Percentiles rank a stretch among this genome's conserved stretches.
phyloP scores from a whole-genome alignment of 306 rosid species.

The Senna siamea region DNA sequence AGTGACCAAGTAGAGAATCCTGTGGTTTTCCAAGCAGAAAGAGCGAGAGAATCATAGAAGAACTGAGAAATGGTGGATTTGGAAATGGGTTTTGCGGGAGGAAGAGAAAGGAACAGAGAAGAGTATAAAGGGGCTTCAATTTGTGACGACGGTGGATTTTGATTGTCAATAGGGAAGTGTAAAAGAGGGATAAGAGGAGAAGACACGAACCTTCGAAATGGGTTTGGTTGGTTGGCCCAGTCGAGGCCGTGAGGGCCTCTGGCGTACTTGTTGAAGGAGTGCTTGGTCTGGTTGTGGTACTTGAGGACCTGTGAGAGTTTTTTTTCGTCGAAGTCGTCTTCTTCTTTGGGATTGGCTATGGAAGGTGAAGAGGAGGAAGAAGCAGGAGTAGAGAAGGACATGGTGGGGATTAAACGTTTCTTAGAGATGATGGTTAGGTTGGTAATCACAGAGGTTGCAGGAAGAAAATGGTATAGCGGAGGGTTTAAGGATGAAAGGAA shows the following conservation, averaged over 20 bases:
- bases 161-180: slow-evolving; percentile 50
- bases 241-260: slow-evolving; percentile 90
- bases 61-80: slow-evolving; percentile 71
- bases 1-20: slow-evolving; percentile 83
- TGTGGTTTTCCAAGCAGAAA: slow-evolving; percentile 85
- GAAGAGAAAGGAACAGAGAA: slow-evolving; percentile 68
- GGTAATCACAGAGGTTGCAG: slow-evolving; percentile 42
- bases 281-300: slow-evolving; percentile 85
- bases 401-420: slow-evolving; percentile 36
- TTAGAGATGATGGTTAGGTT: slow-evolving; percentile 3
- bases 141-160: neutral
- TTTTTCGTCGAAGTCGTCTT: slow-evolving; percentile 42
- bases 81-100: slow-evolving; percentile 73
- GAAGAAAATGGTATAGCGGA: slow-evolving; percentile 45
- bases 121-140: slow-evolving; percentile 56
- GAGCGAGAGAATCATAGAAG: slow-evolving; percentile 78
- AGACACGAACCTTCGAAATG: slow-evolving; percentile 76
- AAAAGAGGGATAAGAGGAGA: slow-evolving; percentile 75
- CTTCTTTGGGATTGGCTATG: slow-evolving; percentile 29
- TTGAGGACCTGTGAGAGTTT: slow-evolving; percentile 63
- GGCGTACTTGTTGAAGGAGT: slow-evolving; percentile 67
- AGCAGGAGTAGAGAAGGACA: slow-evolving; percentile 54
- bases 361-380: slow-evolving; percentile 46
- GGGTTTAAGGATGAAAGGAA: slow-evolving; percentile 25
- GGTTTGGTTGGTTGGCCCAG: slow-evolving; percentile 98